Evolutionary conservation across 2,329 filamentous ascomycete species (phyloP), one percentile per base, ranked within the genome.

Genomic region (Colletotrichum simmondsii): DNA sequence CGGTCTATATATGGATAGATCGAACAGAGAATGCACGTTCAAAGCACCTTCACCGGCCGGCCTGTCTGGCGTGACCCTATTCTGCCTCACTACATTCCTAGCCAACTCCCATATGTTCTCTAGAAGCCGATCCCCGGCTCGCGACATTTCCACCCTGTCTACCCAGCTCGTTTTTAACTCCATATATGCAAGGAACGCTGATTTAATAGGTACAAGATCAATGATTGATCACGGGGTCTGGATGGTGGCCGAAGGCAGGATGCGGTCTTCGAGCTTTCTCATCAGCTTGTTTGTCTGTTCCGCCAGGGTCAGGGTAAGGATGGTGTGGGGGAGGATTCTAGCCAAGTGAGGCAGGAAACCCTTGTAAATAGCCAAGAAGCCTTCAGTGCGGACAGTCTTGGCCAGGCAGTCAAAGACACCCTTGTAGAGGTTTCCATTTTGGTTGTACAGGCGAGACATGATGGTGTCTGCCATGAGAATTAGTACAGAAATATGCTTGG

Each of bases 401-500:
- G 90, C 91, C 73, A 98, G 84, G 81, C 97, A 99, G 84, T 99
- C 97, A 75, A 97, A 94, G 5, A 97, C 94, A 71, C 95, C 94
- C 77, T 90, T 92, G 87, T 99, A 99, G n/a, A 99, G 89, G 81
- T 98, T 97, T 65, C 97, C 97, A 74, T 95, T 97, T 83, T 99
- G 97, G 86, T 99, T 99, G 88, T 99, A 99, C 87, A 99, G 92
- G 75, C 97, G 93, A 74, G 95, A 97, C 97, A 99, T 99, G 84
- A 99, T 94, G 5, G 97, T 99, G 82, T 99, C 97, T 90, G 74
- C 14, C 59, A 68, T 59, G 46, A 14, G 53, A 65, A 16, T 73
- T 77, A 64, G 19, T 24, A 35, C 49, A 52, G 56, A 46, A 24
- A 37, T 28, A 35, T 19, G 28, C 24, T 14, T 6, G 11, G 32